Percentiles rank a stretch among this genome's conserved stretches.
Conservation (phyloP, 306 rosid genomes). For the Quercus berberidifolia region DNA sequence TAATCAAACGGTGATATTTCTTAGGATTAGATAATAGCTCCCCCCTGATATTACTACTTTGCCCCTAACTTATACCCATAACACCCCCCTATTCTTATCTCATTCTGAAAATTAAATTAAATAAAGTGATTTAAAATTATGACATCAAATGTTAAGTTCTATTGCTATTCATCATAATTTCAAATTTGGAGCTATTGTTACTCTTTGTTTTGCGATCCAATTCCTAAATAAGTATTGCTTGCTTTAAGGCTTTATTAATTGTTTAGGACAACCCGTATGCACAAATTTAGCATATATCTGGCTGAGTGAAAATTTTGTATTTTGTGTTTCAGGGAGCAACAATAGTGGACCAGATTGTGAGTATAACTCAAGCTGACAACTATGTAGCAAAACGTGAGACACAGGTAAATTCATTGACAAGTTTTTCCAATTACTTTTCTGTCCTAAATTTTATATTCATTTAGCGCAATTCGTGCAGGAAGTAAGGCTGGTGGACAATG, state of each 20-base stretch:
- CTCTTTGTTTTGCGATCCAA: not conserved
- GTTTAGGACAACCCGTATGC: not conserved
- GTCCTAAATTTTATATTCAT: slow-evolving; percentile 15
- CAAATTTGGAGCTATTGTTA: not conserved
- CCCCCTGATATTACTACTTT: too few relatives aligned
- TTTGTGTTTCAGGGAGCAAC: slow-evolving; percentile 80
- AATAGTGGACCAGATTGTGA: slow-evolving; percentile 79
- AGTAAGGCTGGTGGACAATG: slow-evolving; percentile 51
- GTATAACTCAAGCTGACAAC: slow-evolving; percentile 66
- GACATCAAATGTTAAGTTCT: not conserved
- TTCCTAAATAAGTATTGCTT: not conserved
- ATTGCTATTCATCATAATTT: not conserved
- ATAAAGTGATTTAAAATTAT: not conserved
- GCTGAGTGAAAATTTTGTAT: slow-evolving; percentile 14
- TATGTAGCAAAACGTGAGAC: slow-evolving; percentile 52
- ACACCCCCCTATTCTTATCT: not conserved
- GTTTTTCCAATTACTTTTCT: not conserved
- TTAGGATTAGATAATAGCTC: too few relatives aligned
- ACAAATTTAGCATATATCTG: not conserved
- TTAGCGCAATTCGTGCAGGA: slow-evolving; percentile 52
- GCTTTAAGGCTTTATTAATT: not conserved
- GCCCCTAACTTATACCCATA: too few relatives aligned
- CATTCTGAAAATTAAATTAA: not conserved
- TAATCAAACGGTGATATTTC: too few relatives aligned
- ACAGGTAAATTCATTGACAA: slow-evolving; percentile 32